These are phyloP conservation scores for Kodamaea alishanica DNA, from an alignment of 1,139 yeast genomes.

Conservation along the genomic window DNA sequence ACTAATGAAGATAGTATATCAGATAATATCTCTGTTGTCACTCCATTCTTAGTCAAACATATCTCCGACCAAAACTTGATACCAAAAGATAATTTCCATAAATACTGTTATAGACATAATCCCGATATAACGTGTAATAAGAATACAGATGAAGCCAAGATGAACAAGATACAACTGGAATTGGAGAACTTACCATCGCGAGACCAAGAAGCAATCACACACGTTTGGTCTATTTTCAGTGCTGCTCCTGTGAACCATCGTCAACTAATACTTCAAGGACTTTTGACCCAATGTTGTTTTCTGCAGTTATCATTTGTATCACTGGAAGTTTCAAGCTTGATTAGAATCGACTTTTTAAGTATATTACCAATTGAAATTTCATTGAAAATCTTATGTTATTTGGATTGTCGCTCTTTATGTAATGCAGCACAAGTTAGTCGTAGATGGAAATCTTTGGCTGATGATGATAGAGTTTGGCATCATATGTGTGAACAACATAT, in stretches of 20 bases:
- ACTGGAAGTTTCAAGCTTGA: slow-evolving; percentile 71
- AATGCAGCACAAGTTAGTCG: slow-evolving; percentile 89
- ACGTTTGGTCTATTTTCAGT: slow-evolving; percentile 75
- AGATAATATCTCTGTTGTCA: slow-evolving; percentile 33
- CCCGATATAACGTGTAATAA: slow-evolving; percentile 77
- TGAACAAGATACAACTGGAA: slow-evolving; percentile 58
- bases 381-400: slow-evolving; percentile 76
- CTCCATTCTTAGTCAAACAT: slow-evolving; percentile 46
- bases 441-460: slow-evolving; percentile 84
- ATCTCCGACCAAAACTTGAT: slow-evolving; percentile 41
- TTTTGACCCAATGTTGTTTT: slow-evolving; percentile 87
- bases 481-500: slow-evolving; percentile 98
- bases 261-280: slow-evolving; percentile 73
- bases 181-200: slow-evolving; percentile 56
- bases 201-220: slow-evolving; percentile 69
- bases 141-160: slow-evolving; percentile 61
- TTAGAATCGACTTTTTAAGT: slow-evolving; percentile 82
- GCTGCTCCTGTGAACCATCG: slow-evolving; percentile 70
- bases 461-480: slow-evolving; percentile 96
- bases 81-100: slow-evolving; percentile 51
- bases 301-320: slow-evolving; percentile 86
- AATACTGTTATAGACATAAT: slow-evolving; percentile 86
- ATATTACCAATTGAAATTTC: slow-evolving; percentile 84
- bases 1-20: no score
- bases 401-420: slow-evolving; percentile 89